Evolutionary conservation across 441 rosid species (phyloP).

Genomic region (Theobroma grandiflorum): DNA sequence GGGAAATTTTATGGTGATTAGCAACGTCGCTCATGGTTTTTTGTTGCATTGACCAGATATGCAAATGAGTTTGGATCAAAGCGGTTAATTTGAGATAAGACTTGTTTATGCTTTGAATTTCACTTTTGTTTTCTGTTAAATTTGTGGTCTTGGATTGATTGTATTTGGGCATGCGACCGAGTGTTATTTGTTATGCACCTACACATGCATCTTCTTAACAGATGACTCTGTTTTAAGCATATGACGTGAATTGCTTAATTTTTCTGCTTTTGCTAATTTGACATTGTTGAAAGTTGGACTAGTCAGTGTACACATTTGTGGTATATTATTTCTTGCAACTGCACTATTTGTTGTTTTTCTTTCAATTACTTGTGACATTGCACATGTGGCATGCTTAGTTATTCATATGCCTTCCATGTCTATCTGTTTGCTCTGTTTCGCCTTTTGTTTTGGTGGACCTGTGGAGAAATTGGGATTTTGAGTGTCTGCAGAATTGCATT

Average conservation of each 20-base stretch:
- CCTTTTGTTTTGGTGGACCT: background rate
- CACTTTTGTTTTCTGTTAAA: background rate
- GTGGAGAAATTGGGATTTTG: constrained; percentile 1
- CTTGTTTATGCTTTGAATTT: background rate
- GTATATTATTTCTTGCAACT: background rate
- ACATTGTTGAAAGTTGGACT: background rate
- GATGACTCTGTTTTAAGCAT: background rate
- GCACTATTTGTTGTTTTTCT: background rate
- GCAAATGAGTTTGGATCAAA: background rate
- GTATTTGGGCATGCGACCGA: background rate
- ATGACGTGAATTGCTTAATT: constrained; percentile 13
- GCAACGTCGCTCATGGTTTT: background rate
- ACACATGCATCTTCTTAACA: background rate
- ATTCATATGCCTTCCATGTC: background rate
- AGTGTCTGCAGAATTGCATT: too few relatives aligned
- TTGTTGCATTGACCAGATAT: background rate
- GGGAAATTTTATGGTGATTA: background rate
- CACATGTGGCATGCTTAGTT: background rate
- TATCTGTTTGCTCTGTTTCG: background rate
- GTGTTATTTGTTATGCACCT: background rate
- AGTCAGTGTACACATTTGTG: background rate
- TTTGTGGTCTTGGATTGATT: constrained; percentile 11
- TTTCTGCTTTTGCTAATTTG: too few relatives aligned
- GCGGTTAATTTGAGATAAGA: background rate
- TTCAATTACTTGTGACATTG: background rate